These are phyloP conservation scores for Podila epigama DNA, from an alignment of 192 early-diverging fungal species.

Conservation along the genomic window DNA sequence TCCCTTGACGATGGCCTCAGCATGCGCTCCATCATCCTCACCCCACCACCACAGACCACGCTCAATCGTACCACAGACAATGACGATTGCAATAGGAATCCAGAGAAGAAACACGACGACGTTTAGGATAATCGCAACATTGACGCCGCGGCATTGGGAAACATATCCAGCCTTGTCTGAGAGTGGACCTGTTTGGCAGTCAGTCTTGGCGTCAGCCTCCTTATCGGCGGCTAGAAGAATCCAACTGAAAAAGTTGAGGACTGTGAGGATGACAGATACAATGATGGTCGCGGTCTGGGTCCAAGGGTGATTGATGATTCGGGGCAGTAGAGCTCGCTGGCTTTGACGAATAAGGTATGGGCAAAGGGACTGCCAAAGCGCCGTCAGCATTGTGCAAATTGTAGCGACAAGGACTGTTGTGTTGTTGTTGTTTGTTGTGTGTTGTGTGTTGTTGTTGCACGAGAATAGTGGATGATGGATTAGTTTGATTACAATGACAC, in stretches of 20 bases:
- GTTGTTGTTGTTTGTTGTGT: too few relatives aligned
- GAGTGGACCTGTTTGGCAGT: slow-evolving; percentile 6
- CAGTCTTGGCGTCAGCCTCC: slow-evolving; percentile 18
- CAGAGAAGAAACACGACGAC: slow-evolving; percentile 39
- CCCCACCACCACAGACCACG: slow-evolving; percentile 51
- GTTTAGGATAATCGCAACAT: slow-evolving; percentile 25
- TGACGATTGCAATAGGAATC: slow-evolving; percentile 45
- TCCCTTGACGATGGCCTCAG: slow-evolving; percentile 15
- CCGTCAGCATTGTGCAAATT: slow-evolving; percentile 24
- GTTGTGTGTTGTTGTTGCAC: neutral
- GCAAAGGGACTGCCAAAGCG: slow-evolving; percentile 45
- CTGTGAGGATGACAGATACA: slow-evolving; percentile 34
- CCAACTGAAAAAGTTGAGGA: slow-evolving; percentile 50
- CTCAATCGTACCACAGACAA: slow-evolving; percentile 46
- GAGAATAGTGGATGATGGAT: neutral
- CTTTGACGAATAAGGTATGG: slow-evolving; percentile 42
- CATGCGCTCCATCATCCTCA: slow-evolving; percentile 43
- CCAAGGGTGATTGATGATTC: slow-evolving; percentile 40
- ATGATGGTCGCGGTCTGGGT: slow-evolving; percentile 44
- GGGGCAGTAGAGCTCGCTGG: slow-evolving; percentile 27
- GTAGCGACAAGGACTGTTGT: slow-evolving; percentile 36
- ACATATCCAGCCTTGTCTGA: slow-evolving; percentile 6
- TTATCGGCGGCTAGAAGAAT: slow-evolving; percentile 21
- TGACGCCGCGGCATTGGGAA: slow-evolving; percentile 33
- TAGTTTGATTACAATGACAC: neutral